Percentiles rank a stretch among this genome's conserved stretches.
Evolutionary conservation across 257 asterid genomes (phyloP).

Genomic region (Solanum microdontum): DNA sequence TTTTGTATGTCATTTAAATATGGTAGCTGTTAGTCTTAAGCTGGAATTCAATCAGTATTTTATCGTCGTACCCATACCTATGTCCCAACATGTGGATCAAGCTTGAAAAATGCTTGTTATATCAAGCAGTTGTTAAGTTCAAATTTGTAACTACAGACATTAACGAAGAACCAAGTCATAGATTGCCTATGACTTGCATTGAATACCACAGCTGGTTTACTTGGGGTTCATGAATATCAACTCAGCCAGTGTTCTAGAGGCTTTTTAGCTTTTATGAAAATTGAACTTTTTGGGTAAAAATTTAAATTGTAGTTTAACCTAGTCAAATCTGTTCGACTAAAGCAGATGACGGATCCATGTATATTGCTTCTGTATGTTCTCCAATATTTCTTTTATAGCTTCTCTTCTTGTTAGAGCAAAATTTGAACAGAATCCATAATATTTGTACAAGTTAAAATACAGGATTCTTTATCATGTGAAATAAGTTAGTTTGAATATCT

Average conservation of each 20-base stretch:
- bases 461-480: background rate
- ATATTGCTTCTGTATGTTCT: background rate
- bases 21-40: background rate
- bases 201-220: background rate
- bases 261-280: background rate
- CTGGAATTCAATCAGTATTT: background rate
- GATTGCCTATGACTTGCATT: background rate
- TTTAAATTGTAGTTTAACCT: background rate
- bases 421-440: background rate
- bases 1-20: background rate
- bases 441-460: background rate
- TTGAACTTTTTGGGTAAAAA: background rate
- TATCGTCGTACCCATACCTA: background rate
- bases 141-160: background rate
- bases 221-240: background rate
- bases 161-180: background rate
- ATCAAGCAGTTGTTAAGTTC: background rate
- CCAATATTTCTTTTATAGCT: background rate
- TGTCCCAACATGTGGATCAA: background rate
- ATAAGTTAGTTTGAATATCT: slow-evolving; percentile 3
- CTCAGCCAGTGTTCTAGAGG: background rate
- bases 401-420: background rate
- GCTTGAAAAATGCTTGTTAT: background rate
- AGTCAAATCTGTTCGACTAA: background rate
- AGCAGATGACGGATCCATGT: background rate